Percentiles rank a stretch among this genome's conserved stretches.
Evolutionary conservation across 371 early-diverging fungal genomes (phyloP).

Genomic region (Rhizomucor miehei): DNA sequence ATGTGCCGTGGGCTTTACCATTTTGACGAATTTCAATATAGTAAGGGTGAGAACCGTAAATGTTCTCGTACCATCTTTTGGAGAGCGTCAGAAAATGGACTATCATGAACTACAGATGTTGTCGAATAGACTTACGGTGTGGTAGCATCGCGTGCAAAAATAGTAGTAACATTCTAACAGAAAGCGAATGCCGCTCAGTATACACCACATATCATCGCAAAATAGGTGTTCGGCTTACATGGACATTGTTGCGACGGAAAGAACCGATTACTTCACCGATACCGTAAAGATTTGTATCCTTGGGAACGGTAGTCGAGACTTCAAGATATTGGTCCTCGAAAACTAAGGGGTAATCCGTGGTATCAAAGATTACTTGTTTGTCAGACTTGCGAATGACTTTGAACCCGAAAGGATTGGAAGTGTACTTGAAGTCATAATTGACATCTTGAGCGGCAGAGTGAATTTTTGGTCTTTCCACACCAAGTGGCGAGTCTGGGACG

Average conservation of each 20-base stretch:
- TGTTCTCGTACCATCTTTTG: conserved; percentile 44
- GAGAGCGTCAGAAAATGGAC: background rate
- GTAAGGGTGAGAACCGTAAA: conserved; percentile 72
- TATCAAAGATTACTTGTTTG: conserved; percentile 56
- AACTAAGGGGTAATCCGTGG: conserved; percentile 53
- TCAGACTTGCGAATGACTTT: conserved; percentile 47
- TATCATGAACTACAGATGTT: background rate
- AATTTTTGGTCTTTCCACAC: conserved; percentile 22
- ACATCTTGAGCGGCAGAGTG: conserved; percentile 12
- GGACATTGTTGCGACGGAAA: background rate
- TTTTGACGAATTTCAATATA: conserved; percentile 62
- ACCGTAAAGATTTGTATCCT: conserved; percentile 67
- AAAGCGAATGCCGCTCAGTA: background rate
- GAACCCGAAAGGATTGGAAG: conserved; percentile 55
- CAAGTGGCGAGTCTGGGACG: conserved; percentile 53
- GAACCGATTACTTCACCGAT: conserved; percentile 53
- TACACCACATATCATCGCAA: background rate
- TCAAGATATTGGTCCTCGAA: conserved; percentile 73
- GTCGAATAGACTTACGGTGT: conserved; percentile 35
- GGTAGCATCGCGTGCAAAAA: conserved; percentile 60
- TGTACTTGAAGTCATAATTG: conserved; percentile 45
- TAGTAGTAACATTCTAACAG: conserved; percentile 32
- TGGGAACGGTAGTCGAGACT: conserved; percentile 47
- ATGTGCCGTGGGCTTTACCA: conserved; percentile 56
- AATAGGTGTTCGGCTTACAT: background rate